Base-by-base conservation (phyloP, 2,329 filamentous ascomycete species). In the Cercospora nicotianae region DNA sequence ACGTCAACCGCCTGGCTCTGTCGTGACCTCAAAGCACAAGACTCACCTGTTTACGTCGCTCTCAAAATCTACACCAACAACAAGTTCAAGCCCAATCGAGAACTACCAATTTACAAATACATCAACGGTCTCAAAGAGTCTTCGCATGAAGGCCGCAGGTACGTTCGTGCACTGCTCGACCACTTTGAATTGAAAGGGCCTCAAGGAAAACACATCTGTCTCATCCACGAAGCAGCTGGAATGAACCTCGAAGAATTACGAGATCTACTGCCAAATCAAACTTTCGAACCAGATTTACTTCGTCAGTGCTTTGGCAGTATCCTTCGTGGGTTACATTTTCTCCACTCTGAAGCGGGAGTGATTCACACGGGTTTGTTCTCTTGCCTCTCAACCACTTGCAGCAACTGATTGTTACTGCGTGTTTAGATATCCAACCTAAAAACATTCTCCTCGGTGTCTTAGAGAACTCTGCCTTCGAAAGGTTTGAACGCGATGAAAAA, bases 1-100 rank as follows among this genome's bases (percentile, higher is more conserved):
- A 73, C 70, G 48, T 82, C 81, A 5, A 83, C 81, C 0, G 79
- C 81, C 4, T 84, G 82, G 82, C 76, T 83, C 0, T 78, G 77
- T 59, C 77, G 72, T 36, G 80, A 83, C 75, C 75, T 81, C 13
- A 16, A 39, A 39, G 6, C 33, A 39, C 13, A 6, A 39, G 33
- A 16, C 33, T 39, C 33, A 18, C 26, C 71, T 3, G 66, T 69
- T 16, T 80, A 76, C 61, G 76, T 76, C 69, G 74, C 72, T 2
- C 39, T 81, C 5, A 81, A 81, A 61, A 73, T 81, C 0, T 77
- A 80, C 64, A 73, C 76, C 55, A 77, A 76, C 30, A 74, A 69
- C 30, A 74, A 69, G 8, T 69, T 74, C 1, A 73, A 72, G 55
- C 62, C 70, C 0, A 76, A 76, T 57, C 75, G 77, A 3, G 79